A percentile compares a stretch with the other conserved stretches of the same genome.
These are phyloP conservation scores for Mucor sp. DNA, from an alignment of 371 early-diverging fungal species.

Conservation along the genomic window DNA sequence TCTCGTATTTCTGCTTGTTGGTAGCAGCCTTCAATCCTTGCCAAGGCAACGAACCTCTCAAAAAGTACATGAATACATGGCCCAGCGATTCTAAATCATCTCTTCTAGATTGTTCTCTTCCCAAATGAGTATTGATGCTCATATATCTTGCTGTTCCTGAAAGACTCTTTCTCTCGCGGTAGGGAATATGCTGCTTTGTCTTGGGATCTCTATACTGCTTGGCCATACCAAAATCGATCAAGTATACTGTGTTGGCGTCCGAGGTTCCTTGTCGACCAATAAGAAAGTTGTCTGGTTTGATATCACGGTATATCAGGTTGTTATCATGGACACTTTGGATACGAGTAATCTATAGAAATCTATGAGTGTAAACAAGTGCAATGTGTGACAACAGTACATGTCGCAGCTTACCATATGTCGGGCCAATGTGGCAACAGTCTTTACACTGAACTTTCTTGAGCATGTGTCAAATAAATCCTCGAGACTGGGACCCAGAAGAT, in stretches of 20 bases:
- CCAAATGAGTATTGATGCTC: constrained; percentile 90
- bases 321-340: constrained; percentile 94
- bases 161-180: constrained; percentile 87
- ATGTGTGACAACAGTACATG: background rate
- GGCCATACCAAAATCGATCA: constrained; percentile 98
- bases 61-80: constrained; percentile 98
- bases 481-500: constrained; percentile 92
- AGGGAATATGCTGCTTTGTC: constrained; percentile 94
- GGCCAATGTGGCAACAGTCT: constrained; percentile 95
- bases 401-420: constrained; percentile 79
- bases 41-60: constrained; percentile 97
- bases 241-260: constrained; percentile 67
- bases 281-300: constrained; percentile 99
- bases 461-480: constrained; percentile 97
- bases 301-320: constrained; percentile 96
- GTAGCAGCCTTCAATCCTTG: constrained; percentile 96
- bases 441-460: constrained; percentile 83
- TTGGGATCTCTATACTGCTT: constrained; percentile 94
- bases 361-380: background rate
- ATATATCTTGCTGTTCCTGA: constrained; percentile 99
- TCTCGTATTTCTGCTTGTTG: constrained; percentile 97
- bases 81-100: constrained; percentile 98
- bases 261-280: constrained; percentile 82
- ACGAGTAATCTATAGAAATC: constrained; percentile 67
- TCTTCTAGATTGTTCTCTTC: constrained; percentile 92